Evolutionary conservation across 495 filamentous ascomycete species (phyloP).

Genomic region (Trypethelium eluteriae): DNA sequence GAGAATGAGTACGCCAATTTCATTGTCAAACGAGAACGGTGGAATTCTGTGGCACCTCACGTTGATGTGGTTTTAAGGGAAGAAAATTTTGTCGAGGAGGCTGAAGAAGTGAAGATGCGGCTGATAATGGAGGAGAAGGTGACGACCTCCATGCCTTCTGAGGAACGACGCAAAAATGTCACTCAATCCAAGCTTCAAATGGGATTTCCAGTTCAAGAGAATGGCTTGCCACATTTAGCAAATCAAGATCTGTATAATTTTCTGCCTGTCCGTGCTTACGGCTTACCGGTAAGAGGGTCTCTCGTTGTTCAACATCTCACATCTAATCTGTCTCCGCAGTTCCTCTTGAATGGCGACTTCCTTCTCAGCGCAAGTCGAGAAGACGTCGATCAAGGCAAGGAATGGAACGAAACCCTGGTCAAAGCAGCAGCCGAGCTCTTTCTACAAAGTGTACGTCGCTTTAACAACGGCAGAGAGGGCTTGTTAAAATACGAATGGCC

Average conservation of each 20-base stretch:
- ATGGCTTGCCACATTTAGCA: neutral
- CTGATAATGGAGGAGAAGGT: neutral
- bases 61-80: neutral
- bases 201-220: slow-evolving; percentile 16
- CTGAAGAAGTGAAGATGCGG: neutral
- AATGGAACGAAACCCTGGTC: slow-evolving; percentile 12
- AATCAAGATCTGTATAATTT: slow-evolving; percentile 14
- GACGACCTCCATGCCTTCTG: slow-evolving; percentile 10
- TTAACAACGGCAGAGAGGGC: neutral
- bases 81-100: neutral
- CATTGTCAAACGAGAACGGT: slow-evolving; percentile 6
- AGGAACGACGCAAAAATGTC: slow-evolving; percentile 7
- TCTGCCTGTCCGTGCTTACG: slow-evolving; percentile 17
- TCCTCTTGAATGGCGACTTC: slow-evolving; percentile 20
- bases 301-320: neutral
- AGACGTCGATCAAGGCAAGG: slow-evolving; percentile 5
- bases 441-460: slow-evolving; percentile 3
- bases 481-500: slow-evolving; percentile 17
- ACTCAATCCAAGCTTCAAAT: slow-evolving; percentile 15
- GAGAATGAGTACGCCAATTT: neutral
- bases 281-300: slow-evolving; percentile 13
- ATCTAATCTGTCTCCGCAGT: slow-evolving; percentile 10
- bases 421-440: slow-evolving; percentile 13
- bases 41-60: neutral
- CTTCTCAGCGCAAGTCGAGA: slow-evolving; percentile 15